A percentile compares a stretch with the other conserved stretches of the same genome.
These are phyloP conservation scores for Starmerella cellae DNA, from an alignment of 805 yeast genomes.

Conservation along the genomic window DNA sequence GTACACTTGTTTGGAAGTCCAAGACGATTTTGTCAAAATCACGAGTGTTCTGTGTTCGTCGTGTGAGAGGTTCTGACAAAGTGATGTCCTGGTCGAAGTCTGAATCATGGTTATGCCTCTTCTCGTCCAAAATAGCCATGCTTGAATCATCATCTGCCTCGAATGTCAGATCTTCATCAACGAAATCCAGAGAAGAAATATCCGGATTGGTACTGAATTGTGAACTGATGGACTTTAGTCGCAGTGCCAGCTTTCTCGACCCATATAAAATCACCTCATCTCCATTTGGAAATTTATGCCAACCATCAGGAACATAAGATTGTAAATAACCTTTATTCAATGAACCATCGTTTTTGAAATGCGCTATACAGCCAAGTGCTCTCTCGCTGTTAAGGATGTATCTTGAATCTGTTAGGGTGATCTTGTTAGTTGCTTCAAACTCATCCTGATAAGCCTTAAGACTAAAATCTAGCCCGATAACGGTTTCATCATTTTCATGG, in stretches of 20 bases:
- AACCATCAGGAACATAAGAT: background rate
- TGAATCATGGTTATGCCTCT: too few species aligned
- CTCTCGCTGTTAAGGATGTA: background rate
- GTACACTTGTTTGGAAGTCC: background rate
- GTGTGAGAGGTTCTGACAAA: too few species aligned
- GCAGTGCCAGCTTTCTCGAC: background rate
- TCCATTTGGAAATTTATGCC: conserved; percentile 1
- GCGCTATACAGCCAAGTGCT: background rate
- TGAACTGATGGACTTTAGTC: background rate
- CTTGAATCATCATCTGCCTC: too few species aligned
- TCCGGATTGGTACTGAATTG: too few species aligned
- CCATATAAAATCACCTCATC: background rate
- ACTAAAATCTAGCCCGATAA: background rate
- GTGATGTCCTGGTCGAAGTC: too few species aligned
- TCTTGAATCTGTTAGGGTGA: background rate
- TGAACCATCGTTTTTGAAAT: background rate
- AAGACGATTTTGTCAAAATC: background rate
- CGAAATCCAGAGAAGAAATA: too few species aligned
- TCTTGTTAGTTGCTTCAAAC: background rate
- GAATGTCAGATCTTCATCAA: too few species aligned
- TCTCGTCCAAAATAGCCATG: too few species aligned
- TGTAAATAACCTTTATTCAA: background rate
- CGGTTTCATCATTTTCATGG: background rate
- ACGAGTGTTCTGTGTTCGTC: too few species aligned
- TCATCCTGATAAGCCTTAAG: background rate